A percentile compares a stretch with the other conserved stretches of the same genome.
phyloP scores from a whole-genome alignment of 2,329 filamentous ascomycete species.

The Hymenoscyphus fructigenus region DNA sequence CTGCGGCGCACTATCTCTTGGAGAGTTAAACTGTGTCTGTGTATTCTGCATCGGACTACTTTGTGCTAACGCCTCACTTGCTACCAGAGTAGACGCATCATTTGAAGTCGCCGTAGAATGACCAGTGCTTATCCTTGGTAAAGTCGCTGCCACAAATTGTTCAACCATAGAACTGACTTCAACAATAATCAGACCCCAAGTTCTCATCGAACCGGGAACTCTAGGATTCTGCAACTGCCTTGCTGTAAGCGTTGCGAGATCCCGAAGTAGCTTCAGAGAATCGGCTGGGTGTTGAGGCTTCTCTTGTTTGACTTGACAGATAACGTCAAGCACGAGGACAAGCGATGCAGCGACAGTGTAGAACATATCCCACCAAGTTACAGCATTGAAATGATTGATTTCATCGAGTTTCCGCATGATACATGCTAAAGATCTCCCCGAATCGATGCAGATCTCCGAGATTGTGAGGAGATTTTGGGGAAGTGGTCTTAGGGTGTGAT shows the following conservation, averaged over 20 bases:
- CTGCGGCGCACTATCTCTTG: constrained; percentile 2
- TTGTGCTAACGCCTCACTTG: constrained; percentile 1
- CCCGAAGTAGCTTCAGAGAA: constrained; percentile 36
- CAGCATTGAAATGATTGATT: constrained; percentile 41
- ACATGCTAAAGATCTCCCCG: constrained; percentile 37
- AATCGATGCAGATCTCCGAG: constrained; percentile 40
- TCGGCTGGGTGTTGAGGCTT: constrained; percentile 29
- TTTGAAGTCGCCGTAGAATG: not conserved
- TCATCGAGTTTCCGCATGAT: constrained; percentile 40
- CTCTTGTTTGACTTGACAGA: constrained; percentile 33
- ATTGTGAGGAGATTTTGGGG: constrained; percentile 35
- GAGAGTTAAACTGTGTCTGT: not conserved
- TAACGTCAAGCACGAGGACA: constrained; percentile 41
- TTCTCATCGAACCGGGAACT: constrained; percentile 41
- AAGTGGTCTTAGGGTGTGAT: constrained; percentile 32
- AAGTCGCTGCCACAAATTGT: constrained; percentile 15
- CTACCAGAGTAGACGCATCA: not conserved
- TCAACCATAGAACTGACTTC: constrained; percentile 35
- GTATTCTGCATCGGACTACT: not conserved
- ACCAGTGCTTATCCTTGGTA: not conserved
- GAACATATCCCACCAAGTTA: constrained; percentile 44
- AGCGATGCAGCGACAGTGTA: constrained; percentile 41
- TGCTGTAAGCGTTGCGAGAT: constrained; percentile 38
- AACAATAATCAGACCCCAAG: constrained; percentile 39
- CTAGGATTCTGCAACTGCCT: constrained; percentile 36